A percentile compares a stretch with the other conserved stretches of the same genome.
Conservation (phyloP, 768 basidiomycete species). For the Roridomyces roridus region DNA sequence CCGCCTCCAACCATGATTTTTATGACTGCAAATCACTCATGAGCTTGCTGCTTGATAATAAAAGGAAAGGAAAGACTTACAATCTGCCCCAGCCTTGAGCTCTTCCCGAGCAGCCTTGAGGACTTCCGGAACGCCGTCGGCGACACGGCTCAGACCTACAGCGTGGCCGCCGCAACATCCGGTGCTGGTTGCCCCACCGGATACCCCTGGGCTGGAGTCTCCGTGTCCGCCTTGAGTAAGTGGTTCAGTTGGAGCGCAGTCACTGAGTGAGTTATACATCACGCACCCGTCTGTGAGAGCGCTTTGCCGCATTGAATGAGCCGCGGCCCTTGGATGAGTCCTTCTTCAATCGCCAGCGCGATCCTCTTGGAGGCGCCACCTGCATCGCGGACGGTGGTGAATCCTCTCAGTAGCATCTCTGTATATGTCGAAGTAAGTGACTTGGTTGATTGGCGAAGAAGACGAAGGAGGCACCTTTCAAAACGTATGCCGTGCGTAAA, state of each 20-base stretch:
- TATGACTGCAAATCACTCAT: slow-evolving; percentile 39
- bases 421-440: not conserved
- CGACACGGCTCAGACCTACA: slow-evolving; percentile 34
- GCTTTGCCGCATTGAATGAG: slow-evolving; percentile 46
- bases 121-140: slow-evolving; percentile 45
- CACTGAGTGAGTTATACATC: no score
- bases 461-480: no score
- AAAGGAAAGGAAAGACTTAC: slow-evolving; percentile 5
- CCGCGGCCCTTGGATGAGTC: slow-evolving; percentile 41
- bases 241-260: no score
- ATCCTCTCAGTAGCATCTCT: slow-evolving; percentile 47
- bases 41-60: no score
- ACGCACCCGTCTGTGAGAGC: slow-evolving; percentile 43
- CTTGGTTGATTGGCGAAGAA: not conserved
- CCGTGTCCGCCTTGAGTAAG: slow-evolving; percentile 44
- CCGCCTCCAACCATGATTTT: slow-evolving; percentile 50
- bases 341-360: slow-evolving; percentile 45
- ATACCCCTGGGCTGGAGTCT: slow-evolving; percentile 31
- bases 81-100: slow-evolving; percentile 46
- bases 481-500: slow-evolving; percentile 42
- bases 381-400: slow-evolving; percentile 46
- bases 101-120: slow-evolving; percentile 43
- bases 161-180: slow-evolving; percentile 44
- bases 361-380: slow-evolving; percentile 45
- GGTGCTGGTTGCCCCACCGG: slow-evolving; percentile 25